Evolutionary conservation across 2,329 filamentous ascomycete species (phyloP), one percentile per base, ranked within the genome.

Genomic region (Calonectria pteridis): DNA sequence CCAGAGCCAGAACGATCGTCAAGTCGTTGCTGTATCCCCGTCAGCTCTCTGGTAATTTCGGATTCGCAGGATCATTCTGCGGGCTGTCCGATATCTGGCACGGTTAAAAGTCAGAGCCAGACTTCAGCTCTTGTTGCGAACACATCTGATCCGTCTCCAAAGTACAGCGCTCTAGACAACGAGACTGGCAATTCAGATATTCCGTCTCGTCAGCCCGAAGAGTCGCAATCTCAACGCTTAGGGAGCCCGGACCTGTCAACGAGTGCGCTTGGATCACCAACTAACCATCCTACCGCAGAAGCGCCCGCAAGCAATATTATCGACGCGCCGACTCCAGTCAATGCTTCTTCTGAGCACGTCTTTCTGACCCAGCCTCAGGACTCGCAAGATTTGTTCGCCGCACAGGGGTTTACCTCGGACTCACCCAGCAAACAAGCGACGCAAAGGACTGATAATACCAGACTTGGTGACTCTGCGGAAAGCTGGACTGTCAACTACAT

Each of bases 201-300:
- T 69, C 78, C 81, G 7, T 83, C 82, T 37, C 81, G 68, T 55
- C 83, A 84, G 67, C 79, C 76, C 43, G 69, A 76, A 23, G 76
- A 71, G 23, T 33, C 67, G 51, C 73, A 35, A 31, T n/a, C 28
- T 35, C 43, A 29, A 31, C 50, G 37, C 33, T n/a, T 28, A 10
- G 68, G 33, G 16, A 75, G 68, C 6, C 62, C 66, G 18, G 55
- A 68, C 20, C 28, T 37, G 23, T 73, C 73, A 46, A 62, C 58
- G 7, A 58, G 49, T 55, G 49, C 23, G n/a, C 20, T 67, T 16
- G 55, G 55, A 40, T 68, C 66, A 33, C 64, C 55, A 20, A 43
- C 23, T n/a, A 29, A 28, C 20, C 58, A 18, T 13, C 59, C 49
- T 16, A 26, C 20, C 43, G 28, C 51, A 26, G 33, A 71, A 43